Percentiles rank a stretch among this genome's conserved stretches.
Evolutionary conservation across 129 eudicot genomes (phyloP).

Genomic region (Chrysanthemum makinoi): DNA sequence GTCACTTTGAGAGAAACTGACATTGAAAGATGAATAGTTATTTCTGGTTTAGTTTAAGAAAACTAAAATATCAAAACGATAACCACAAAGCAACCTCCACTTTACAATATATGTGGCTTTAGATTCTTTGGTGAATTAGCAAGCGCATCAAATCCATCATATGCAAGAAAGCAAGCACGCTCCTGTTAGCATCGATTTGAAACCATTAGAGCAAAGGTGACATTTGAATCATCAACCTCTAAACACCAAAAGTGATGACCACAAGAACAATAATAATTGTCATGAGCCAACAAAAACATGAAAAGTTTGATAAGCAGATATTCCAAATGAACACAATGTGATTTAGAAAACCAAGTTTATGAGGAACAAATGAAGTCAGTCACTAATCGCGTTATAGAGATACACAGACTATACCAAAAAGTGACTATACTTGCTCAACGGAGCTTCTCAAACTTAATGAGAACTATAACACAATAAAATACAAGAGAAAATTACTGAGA

Average conservation of each 20-base stretch:
- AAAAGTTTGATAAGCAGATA: not conserved
- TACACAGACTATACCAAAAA: no score
- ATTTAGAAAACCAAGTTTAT: not conserved
- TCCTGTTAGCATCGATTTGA: slow-evolving; percentile 74
- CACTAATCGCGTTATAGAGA: no score
- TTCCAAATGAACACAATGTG: not conserved
- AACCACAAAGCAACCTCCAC: slow-evolving; percentile 1
- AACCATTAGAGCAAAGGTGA: slow-evolving; percentile 93
- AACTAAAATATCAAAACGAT: not conserved
- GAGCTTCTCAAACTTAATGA: no score
- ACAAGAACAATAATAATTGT: slow-evolving; percentile 79
- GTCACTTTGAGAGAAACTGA: slow-evolving; percentile 55
- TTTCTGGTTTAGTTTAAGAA: slow-evolving; percentile 23
- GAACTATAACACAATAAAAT: no score
- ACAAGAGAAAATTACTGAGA: no score
- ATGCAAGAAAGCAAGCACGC: slow-evolving; percentile 92
- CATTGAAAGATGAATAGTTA: slow-evolving; percentile 15
- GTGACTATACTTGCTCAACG: no score
- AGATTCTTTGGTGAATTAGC: slow-evolving; percentile 99
- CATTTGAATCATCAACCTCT: slow-evolving; percentile 87
- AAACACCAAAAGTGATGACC: slow-evolving; percentile 76
- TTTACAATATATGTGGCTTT: slow-evolving; percentile 74
- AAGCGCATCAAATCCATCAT: slow-evolving; percentile 98
- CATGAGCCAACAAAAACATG: slow-evolving; percentile 17
- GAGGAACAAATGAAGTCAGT: no score